phyloP scores from a whole-genome alignment of 2,329 filamentous ascomycete species.

The Tolypocladium amazonense region DNA sequence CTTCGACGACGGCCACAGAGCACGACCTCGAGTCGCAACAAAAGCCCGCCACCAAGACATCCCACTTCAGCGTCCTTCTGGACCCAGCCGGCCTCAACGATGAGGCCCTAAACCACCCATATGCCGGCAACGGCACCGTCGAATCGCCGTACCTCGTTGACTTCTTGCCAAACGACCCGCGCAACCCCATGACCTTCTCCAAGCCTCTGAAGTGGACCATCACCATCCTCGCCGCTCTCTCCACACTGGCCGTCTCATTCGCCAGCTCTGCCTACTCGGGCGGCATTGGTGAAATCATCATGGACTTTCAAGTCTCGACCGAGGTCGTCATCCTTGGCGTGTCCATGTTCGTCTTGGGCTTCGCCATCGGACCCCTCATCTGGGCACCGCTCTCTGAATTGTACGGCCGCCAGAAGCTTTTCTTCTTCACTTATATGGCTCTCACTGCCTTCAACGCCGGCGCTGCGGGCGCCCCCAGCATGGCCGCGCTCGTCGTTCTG shows the following conservation, averaged over 20 bases:
- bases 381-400: constrained; percentile 59
- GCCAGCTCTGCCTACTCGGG: constrained; percentile 58
- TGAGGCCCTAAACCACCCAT: constrained; percentile 43
- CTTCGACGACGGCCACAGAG: constrained; percentile 17
- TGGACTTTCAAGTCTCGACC: constrained; percentile 38
- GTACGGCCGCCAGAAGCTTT: constrained; percentile 49
- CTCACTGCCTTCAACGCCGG: constrained; percentile 53
- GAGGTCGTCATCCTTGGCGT: constrained; percentile 51
- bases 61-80: constrained; percentile 42
- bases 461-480: constrained; percentile 44
- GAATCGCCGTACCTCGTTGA: constrained; percentile 59
- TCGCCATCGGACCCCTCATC: constrained; percentile 49
- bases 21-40: constrained; percentile 32
- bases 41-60: constrained; percentile 18
- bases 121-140: constrained; percentile 50
- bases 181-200: constrained; percentile 54
- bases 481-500: constrained; percentile 50
- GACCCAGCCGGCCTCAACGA: constrained; percentile 48
- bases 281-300: constrained; percentile 41
- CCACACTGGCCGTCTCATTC: constrained; percentile 60
- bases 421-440: constrained; percentile 45
- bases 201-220: constrained; percentile 52
- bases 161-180: constrained; percentile 55
- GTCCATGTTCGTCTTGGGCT: constrained; percentile 54
- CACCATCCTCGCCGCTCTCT: constrained; percentile 51